Conservation (phyloP, 2,329 filamentous ascomycete species). For the Aspergillus amoenus region DNA sequence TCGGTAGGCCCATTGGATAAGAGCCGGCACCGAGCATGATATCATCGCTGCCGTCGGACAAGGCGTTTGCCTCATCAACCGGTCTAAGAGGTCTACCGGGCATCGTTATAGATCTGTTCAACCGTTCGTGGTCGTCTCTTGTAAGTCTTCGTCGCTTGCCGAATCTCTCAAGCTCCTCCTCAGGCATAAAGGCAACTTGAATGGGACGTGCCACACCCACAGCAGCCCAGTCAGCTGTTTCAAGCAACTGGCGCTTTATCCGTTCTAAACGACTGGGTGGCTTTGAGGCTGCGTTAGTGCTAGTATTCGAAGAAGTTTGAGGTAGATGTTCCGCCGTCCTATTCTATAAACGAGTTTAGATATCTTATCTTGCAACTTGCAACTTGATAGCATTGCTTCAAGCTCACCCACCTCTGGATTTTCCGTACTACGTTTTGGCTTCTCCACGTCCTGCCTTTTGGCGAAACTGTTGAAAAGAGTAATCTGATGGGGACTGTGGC, state of each 20-base stretch:
- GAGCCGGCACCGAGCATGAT: conserved; percentile 6
- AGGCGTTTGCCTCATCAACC: too few species aligned
- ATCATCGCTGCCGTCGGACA: not conserved
- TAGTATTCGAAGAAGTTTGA: not conserved
- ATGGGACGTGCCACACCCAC: conserved; percentile 35
- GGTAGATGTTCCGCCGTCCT: not conserved
- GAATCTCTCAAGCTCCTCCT: conserved; percentile 31
- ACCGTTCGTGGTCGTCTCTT: conserved; percentile 28
- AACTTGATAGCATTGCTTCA: not conserved
- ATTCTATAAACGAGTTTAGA: not conserved
- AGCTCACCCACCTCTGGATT: not conserved
- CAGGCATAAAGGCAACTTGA: conserved; percentile 29
- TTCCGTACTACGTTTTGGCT: not conserved
- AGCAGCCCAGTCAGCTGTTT: conserved; percentile 39
- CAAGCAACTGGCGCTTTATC: conserved; percentile 35
- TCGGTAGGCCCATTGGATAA: too few species aligned
- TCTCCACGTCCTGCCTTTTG: conserved; percentile 1
- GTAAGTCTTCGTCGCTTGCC: conserved; percentile 38
- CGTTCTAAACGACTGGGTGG: conserved; percentile 19
- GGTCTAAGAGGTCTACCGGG: conserved; percentile 2
- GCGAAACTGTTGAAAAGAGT: conserved; percentile 13
- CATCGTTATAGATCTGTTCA: conserved; percentile 11
- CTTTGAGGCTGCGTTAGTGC: not conserved
- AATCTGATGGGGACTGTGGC: conserved; percentile 8
- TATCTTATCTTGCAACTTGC: not conserved